These are phyloP conservation scores for Nitzschia sp. DNA, from an alignment of 108 stramenopile species.

Conservation along the genomic window DNA sequence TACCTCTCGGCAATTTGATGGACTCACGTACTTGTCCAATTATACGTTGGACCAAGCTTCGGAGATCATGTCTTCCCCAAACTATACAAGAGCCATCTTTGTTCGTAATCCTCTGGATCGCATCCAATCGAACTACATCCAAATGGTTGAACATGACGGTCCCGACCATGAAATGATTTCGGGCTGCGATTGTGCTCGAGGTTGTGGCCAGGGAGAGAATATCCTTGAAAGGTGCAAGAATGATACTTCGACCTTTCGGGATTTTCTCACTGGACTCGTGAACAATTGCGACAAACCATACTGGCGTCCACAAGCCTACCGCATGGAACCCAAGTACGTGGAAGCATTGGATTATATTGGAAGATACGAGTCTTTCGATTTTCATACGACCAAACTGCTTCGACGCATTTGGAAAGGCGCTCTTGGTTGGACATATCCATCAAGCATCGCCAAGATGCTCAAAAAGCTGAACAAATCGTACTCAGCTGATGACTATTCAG, in stretches of 20 bases:
- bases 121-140: not conserved
- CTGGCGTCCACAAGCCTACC: slow-evolving; percentile 37
- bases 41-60: slow-evolving; percentile 47
- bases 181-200: not conserved
- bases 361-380: slow-evolving; percentile 5
- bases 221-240: not conserved
- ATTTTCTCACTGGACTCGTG: not conserved
- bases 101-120: slow-evolving; percentile 46
- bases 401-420: no score
- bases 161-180: not conserved
- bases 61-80: slow-evolving; percentile 49
- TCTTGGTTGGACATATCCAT: no score
- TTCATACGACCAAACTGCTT: not conserved
- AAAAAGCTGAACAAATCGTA: no score
- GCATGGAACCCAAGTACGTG: slow-evolving; percentile 39
- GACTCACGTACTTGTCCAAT: slow-evolving; percentile 40
- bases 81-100: slow-evolving; percentile 70
- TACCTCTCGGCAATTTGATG: slow-evolving; percentile 6
- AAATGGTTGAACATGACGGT: not conserved
- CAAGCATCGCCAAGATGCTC: no score
- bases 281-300: slow-evolving; percentile 7
- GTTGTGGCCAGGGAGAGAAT: not conserved
- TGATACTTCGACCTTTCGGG: not conserved
- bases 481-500: no score
- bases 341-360: slow-evolving; percentile 47